Conservation (phyloP, 2,329 filamentous ascomycete genomes). For the Aspergillus novofumigatus region DNA sequence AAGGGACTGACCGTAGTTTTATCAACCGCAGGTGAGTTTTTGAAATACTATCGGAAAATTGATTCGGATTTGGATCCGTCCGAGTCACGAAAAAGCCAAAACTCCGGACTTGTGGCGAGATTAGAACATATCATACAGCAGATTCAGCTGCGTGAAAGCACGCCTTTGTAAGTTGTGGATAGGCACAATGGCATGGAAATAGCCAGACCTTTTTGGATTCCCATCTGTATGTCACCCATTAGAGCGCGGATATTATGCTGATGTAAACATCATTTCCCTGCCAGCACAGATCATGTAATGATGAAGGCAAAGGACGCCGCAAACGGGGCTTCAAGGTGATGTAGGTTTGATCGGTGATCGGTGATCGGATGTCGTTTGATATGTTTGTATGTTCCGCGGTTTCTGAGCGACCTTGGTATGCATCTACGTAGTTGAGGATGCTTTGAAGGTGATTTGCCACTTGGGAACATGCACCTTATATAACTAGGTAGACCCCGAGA, state of each 20-base stretch:
- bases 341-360: background rate
- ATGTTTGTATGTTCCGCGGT: background rate
- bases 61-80: constrained; percentile 44
- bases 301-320: background rate
- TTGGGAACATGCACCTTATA: background rate
- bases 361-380: background rate
- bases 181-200: background rate
- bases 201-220: background rate
- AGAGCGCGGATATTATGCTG: background rate
- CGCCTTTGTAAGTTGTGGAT: background rate
- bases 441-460: background rate
- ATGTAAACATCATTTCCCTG: background rate
- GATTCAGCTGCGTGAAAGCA: constrained; percentile 24
- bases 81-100: constrained; percentile 46
- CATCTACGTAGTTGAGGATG: background rate
- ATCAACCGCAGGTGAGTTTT: constrained; percentile 59
- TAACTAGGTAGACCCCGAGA: background rate
- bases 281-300: background rate
- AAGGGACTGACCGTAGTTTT: constrained; percentile 49
- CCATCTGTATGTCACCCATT: background rate
- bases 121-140: constrained; percentile 51
- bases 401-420: background rate
- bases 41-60: constrained; percentile 56
- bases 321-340: background rate
- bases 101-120: constrained; percentile 50